phyloP scores from a whole-genome alignment of 768 basidiomycete genomes.

The Trametes cinnabarina region DNA sequence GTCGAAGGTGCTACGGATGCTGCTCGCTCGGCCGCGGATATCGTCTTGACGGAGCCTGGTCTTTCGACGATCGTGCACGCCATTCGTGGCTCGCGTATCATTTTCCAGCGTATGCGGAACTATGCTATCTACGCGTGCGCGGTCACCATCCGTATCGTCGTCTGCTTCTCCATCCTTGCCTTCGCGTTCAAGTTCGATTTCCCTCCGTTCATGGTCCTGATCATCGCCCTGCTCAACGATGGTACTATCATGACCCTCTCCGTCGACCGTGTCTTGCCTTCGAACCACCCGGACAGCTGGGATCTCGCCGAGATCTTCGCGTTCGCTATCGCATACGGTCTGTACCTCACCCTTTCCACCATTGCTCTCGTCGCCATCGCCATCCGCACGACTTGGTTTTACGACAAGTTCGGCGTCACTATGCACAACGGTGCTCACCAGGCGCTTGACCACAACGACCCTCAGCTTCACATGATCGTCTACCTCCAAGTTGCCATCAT shows the following conservation, averaged over 20 bases:
- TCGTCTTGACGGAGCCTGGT: slow-evolving; percentile 97
- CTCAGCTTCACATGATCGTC: slow-evolving; percentile 82
- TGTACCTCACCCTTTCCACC: slow-evolving; percentile 90
- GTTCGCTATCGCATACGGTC: slow-evolving; percentile 92
- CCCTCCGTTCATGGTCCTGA: slow-evolving; percentile 99
- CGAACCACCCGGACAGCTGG: slow-evolving; percentile 92
- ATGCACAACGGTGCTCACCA: slow-evolving; percentile 37
- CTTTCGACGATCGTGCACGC: slow-evolving; percentile 99
- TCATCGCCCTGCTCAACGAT: slow-evolving; percentile 95
- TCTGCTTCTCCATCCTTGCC: slow-evolving; percentile 93
- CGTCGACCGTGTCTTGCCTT: slow-evolving; percentile 93
- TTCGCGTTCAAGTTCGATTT: slow-evolving; percentile 98
- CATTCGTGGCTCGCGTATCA: slow-evolving; percentile 96
- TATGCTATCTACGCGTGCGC: slow-evolving; percentile 96
- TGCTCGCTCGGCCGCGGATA: slow-evolving; percentile 97
- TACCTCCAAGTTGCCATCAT: slow-evolving; percentile 99
- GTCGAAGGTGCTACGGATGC: slow-evolving; percentile 99
- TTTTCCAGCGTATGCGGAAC: slow-evolving; percentile 99
- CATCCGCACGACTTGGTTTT: slow-evolving; percentile 87
- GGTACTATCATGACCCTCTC: slow-evolving; percentile 99
- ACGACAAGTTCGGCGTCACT: slow-evolving; percentile 74
- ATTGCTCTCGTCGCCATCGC: slow-evolving; percentile 80
- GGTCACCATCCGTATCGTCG: slow-evolving; percentile 98
- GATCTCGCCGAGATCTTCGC: slow-evolving; percentile 95
- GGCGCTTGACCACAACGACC: slow-evolving; percentile 54